A percentile compares a stretch with the other conserved stretches of the same genome.
Conservation (phyloP, 805 yeast genomes). For the Spathaspora gorwiae region DNA sequence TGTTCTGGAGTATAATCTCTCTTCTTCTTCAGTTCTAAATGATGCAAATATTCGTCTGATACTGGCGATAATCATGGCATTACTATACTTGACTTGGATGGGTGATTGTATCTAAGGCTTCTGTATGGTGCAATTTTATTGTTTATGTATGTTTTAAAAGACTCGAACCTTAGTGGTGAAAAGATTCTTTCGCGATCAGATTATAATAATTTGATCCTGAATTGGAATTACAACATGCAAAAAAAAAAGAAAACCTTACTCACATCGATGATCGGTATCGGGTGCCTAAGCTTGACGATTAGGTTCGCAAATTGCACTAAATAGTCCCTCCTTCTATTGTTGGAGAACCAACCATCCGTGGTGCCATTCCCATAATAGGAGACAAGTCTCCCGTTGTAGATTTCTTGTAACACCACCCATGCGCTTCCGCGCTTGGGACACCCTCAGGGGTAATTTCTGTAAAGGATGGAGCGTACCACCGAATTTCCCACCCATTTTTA, state of each 20-base stretch:
- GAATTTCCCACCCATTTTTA: slow-evolving; percentile 56
- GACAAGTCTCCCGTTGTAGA: slow-evolving; percentile 16
- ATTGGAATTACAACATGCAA: neutral
- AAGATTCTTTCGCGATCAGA: too few species aligned
- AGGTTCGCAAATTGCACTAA: slow-evolving; percentile 61
- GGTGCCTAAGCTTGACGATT: slow-evolving; percentile 31
- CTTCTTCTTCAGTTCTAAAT: slow-evolving; percentile 83
- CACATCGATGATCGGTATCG: slow-evolving; percentile 61
- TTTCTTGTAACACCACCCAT: slow-evolving; percentile 57
- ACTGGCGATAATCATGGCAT: slow-evolving; percentile 60
- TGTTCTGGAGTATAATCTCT: slow-evolving; percentile 64
- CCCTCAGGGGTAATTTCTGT: slow-evolving; percentile 48
- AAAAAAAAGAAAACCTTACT: slow-evolving; percentile 31
- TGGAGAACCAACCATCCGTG: slow-evolving; percentile 52
- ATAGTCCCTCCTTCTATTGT: slow-evolving; percentile 34
- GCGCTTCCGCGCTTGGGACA: slow-evolving; percentile 49
- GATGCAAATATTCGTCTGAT: slow-evolving; percentile 75
- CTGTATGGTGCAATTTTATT: too few species aligned
- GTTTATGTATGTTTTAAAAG: too few species aligned
- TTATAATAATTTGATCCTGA: too few species aligned
- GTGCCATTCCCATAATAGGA: slow-evolving; percentile 46
- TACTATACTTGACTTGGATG: too few species aligned
- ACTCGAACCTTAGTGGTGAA: too few species aligned
- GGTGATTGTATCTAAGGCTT: too few species aligned
- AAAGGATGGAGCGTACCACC: slow-evolving; percentile 54